phyloP scores from a whole-genome alignment of 495 filamentous ascomycete species.

The Talaromyces ruber region DNA sequence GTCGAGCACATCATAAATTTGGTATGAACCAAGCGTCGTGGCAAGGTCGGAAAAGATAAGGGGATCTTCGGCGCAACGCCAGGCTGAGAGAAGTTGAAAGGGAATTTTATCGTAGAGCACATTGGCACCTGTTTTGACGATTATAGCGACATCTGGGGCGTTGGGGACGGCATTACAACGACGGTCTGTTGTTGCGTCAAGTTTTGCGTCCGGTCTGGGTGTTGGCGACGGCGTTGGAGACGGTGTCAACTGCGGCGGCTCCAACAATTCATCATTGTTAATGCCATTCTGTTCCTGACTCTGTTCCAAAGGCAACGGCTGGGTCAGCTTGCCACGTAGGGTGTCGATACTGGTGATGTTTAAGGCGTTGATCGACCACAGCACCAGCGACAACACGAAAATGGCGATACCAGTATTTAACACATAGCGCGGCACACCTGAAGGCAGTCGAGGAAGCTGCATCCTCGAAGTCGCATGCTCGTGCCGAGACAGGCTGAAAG shows the following conservation, averaged over 20 bases:
- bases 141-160: constrained; percentile 1
- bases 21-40: constrained; percentile 36
- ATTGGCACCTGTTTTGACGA: constrained; percentile 51
- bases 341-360: neutral
- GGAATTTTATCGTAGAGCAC: constrained; percentile 44
- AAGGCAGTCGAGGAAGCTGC: constrained; percentile 2
- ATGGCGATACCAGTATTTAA: constrained; percentile 1
- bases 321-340: neutral
- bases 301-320: neutral
- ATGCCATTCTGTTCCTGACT: neutral
- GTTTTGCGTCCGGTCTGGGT: neutral
- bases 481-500: neutral
- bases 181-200: constrained; percentile 1
- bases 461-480: neutral
- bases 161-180: constrained; percentile 3
- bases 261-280: neutral
- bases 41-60: constrained; percentile 53
- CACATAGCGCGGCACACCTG: neutral
- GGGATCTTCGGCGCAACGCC: constrained; percentile 42
- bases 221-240: neutral
- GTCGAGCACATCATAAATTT: constrained; percentile 43
- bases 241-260: neutral
- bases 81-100: constrained; percentile 44
- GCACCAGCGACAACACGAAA: neutral
- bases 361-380: constrained; percentile 3